A percentile compares a stretch with the other conserved stretches of the same genome.
phyloP scores from a whole-genome alignment of 768 basidiomycete genomes.

The Macrocybe gigantea region DNA sequence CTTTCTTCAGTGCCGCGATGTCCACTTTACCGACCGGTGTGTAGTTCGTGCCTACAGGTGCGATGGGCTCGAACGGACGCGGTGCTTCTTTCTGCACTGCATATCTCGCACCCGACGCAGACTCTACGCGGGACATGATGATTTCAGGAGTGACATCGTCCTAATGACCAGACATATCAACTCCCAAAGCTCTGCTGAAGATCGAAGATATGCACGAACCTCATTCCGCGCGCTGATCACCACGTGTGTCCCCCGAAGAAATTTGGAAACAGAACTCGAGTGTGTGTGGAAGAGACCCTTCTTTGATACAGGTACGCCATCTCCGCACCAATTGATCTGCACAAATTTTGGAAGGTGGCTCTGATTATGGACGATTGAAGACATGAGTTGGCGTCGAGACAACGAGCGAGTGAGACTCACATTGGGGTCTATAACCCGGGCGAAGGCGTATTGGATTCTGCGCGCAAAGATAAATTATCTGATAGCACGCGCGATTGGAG shows the following conservation, averaged over 20 bases:
- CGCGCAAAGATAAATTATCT: conserved; percentile 3
- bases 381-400: background rate
- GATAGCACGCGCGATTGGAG: conserved; percentile 1
- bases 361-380: conserved; percentile 29
- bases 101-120: conserved; percentile 88
- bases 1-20: conserved; percentile 52
- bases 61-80: conserved; percentile 71
- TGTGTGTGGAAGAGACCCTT: conserved; percentile 94
- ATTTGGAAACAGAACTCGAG: conserved; percentile 71
- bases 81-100: conserved; percentile 75
- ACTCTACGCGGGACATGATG: conserved; percentile 85
- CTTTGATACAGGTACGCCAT: conserved; percentile 87
- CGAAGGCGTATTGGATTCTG: conserved; percentile 94
- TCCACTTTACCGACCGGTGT: conserved; percentile 72
- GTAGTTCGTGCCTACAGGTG: conserved; percentile 75
- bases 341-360: conserved; percentile 86
- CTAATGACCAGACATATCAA: conserved; percentile 27
- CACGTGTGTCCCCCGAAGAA: conserved; percentile 80
- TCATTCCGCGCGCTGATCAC: conserved; percentile 85
- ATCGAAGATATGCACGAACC: conserved; percentile 33
- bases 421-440: conserved; percentile 78
- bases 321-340: conserved; percentile 96
- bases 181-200: background rate
- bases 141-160: conserved; percentile 73
- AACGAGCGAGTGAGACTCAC: conserved; percentile 34